Evolutionary conservation across 2,329 filamentous ascomycete species (phyloP).

Genomic region (Rutstroemia sp.): DNA sequence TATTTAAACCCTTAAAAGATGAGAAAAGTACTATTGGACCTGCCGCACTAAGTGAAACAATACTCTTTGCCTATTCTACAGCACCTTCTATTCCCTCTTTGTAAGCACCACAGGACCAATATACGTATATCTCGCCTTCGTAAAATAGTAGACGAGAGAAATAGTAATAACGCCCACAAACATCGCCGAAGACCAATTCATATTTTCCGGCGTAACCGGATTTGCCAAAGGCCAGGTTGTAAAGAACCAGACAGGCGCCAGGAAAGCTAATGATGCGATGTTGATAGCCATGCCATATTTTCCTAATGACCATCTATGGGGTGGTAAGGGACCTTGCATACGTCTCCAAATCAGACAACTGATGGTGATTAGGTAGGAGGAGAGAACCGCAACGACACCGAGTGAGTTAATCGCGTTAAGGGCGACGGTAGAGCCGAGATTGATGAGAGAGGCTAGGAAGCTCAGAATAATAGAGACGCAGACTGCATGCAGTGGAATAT

Average conservation of each 20-base stretch:
- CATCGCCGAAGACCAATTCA: slow-evolving; percentile 36
- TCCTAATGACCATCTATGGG: slow-evolving; percentile 36
- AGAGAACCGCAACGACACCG: slow-evolving; percentile 39
- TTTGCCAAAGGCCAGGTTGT: slow-evolving; percentile 39
- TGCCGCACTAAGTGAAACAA: no score
- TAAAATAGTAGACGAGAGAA: slow-evolving; percentile 16
- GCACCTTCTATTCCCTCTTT: slow-evolving; percentile 2
- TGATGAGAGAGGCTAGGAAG: slow-evolving; percentile 31
- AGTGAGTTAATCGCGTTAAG: slow-evolving; percentile 46
- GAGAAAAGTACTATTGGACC: no score
- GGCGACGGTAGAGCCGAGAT: slow-evolving; percentile 41
- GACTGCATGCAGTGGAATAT: slow-evolving; percentile 15
- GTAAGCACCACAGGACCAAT: slow-evolving; percentile 10
- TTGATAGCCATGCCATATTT: slow-evolving; percentile 35
- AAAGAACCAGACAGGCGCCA: slow-evolving; percentile 34
- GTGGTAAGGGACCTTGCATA: slow-evolving; percentile 32
- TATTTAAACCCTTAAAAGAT: no score
- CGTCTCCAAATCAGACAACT: slow-evolving; percentile 30
- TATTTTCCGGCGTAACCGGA: slow-evolving; percentile 32
- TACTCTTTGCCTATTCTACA: no score
- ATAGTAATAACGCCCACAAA: slow-evolving; percentile 11
- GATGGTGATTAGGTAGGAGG: slow-evolving; percentile 42
- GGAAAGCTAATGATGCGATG: slow-evolving; percentile 34
- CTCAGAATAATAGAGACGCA: slow-evolving; percentile 12
- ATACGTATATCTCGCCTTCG: slow-evolving; percentile 20